Conservation (phyloP, 2,329 filamentous ascomycete species). For the Huntiella moniliformis region DNA sequence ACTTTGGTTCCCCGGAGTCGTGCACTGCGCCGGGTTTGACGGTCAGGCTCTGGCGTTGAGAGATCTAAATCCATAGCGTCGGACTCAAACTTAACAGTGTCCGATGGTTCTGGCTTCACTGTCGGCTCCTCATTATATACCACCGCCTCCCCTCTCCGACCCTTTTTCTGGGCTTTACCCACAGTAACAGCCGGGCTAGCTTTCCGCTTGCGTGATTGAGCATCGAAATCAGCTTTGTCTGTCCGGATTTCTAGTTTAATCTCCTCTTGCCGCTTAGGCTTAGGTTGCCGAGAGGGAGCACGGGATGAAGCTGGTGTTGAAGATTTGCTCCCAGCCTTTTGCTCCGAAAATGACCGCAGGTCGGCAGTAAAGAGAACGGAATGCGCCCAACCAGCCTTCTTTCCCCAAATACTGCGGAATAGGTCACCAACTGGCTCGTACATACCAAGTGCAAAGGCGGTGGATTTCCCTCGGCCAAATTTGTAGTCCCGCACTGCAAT, state of each 20-base stretch:
- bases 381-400: slow-evolving; percentile 92
- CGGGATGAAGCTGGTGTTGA: slow-evolving; percentile 13
- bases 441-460: slow-evolving; percentile 70
- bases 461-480: slow-evolving; percentile 68
- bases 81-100: slow-evolving; percentile 7
- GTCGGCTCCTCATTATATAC: background rate
- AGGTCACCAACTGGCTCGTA: slow-evolving; percentile 84
- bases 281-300: background rate
- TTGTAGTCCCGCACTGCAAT: slow-evolving; percentile 93
- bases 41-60: slow-evolving; percentile 7
- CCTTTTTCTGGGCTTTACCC: background rate
- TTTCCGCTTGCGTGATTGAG: slow-evolving; percentile 14
- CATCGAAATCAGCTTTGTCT: slow-evolving; percentile 16
- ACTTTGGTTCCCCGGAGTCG: slow-evolving; percentile 6
- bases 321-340: slow-evolving; percentile 15
- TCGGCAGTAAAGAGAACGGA: slow-evolving; percentile 93
- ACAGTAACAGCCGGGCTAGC: background rate
- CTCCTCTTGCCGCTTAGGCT: slow-evolving; percentile 13
- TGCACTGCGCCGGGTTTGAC: slow-evolving; percentile 8
- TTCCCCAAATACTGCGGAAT: slow-evolving; percentile 77
- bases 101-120: slow-evolving; percentile 7
- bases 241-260: slow-evolving; percentile 13
- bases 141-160: background rate
- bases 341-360: slow-evolving; percentile 63
- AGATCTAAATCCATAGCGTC: slow-evolving; percentile 11